Evolutionary conservation across 148 eudicot genomes (phyloP), one percentile per base, ranked within the genome.

Genomic region (Vaccinium corymbosum): DNA sequence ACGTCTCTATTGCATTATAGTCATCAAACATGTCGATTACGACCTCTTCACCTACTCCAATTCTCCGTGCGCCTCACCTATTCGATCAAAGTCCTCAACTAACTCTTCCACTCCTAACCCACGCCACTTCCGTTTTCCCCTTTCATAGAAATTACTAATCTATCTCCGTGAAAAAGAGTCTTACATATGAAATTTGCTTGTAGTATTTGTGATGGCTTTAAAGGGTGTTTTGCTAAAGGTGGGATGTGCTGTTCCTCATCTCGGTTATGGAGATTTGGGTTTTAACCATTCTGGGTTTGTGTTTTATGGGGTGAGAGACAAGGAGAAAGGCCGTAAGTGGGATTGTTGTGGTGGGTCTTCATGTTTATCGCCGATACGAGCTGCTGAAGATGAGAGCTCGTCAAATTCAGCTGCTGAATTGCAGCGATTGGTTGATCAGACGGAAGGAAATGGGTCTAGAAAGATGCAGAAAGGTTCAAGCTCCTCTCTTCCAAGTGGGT

Each of bases 401-500:
- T 84, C 89, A 79, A 85, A 81, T 48, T 68, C 86, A 84, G 87
- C 71, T 62, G 72, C 82, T 77, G 85, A 82, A 16, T 78, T 84
- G 42, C 81, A 38, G 20, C 83, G 66, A 81, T 82, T 66, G 77
- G 64, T 84, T 81, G 86, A 70, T 62, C 85, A 51, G 50, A 75
- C 29, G 13, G 76, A 72, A 64, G 75, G 52, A 55, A 88, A 55
- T 78, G 84, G 75, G 64, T 84, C 88, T 68, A 35, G 80, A 68
- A 87, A 84, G 17, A 84, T 90, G 83, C 89, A 89, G 51, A 87
- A 80, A 86, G 90, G 88, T 70, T 87, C 90, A 78, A 88, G 73
- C 38, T 68, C 83, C 86, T 84, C 86, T 61, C 93, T 91, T 76
- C 93, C 93, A 71, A 89, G 93, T 91, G 85, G 86, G 93, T 91